Conservation (phyloP, 2,329 filamentous ascomycete species). For the Thelonectria discophora region DNA sequence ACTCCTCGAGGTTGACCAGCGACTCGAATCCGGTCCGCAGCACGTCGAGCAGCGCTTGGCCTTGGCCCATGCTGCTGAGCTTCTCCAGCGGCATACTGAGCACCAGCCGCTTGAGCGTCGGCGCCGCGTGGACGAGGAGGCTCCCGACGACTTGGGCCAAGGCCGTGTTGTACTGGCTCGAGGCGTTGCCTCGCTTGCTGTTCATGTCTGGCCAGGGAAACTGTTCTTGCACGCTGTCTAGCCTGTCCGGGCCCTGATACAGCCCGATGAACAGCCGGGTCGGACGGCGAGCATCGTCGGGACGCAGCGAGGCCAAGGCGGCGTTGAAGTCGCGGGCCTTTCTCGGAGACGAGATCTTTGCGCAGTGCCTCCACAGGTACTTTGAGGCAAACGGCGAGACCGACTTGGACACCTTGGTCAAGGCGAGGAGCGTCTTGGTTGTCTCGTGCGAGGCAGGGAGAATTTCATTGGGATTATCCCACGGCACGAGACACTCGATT, state of each 20-base stretch:
- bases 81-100: slow-evolving; percentile 18
- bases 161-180: not conserved
- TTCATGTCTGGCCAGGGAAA: slow-evolving; percentile 8
- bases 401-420: slow-evolving; percentile 11
- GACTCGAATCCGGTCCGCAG: slow-evolving; percentile 17
- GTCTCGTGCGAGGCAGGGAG: slow-evolving; percentile 15
- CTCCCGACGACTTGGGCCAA: slow-evolving; percentile 4
- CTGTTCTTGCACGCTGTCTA: not conserved
- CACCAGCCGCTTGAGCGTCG: slow-evolving; percentile 13
- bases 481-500: slow-evolving; percentile 12
- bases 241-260: slow-evolving; percentile 2
- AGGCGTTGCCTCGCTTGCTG: too few species aligned
- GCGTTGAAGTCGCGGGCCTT: slow-evolving; percentile 11
- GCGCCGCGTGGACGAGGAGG: slow-evolving; percentile 6
- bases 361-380: slow-evolving; percentile 14
- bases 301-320: slow-evolving; percentile 8
- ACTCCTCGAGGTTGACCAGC: slow-evolving; percentile 19
- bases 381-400: slow-evolving; percentile 20
- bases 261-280: slow-evolving; percentile 13
- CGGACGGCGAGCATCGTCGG: slow-evolving; percentile 17
- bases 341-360: slow-evolving; percentile 8
- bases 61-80: not conserved
- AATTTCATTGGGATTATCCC: slow-evolving; percentile 14
- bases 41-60: not conserved
- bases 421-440: slow-evolving; percentile 18